Evolutionary conservation across 306 rosid genomes (phyloP).

Genomic region (Alnus rubra): DNA sequence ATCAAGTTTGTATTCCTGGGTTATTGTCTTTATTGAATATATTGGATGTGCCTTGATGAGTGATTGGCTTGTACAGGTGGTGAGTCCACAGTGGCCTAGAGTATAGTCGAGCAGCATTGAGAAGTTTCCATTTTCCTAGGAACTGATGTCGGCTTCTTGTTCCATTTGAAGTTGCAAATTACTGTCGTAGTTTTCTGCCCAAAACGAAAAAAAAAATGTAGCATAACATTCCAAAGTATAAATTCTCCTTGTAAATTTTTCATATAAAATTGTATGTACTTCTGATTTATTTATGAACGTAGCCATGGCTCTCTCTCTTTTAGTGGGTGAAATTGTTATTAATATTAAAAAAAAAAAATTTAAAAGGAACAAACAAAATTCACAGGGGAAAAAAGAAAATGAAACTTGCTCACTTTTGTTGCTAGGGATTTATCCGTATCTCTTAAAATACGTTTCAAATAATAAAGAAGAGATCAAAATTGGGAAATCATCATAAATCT

Average conservation of each 20-base stretch:
- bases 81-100: slow-evolving; percentile 95
- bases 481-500: slow-evolving; percentile 40
- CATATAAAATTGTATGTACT: not conserved
- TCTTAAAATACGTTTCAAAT: not conserved
- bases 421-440: not conserved
- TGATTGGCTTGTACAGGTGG: slow-evolving; percentile 61
- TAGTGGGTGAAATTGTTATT: not conserved
- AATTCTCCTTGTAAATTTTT: not conserved
- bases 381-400: not conserved
- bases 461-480: slow-evolving; percentile 41
- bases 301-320: not conserved
- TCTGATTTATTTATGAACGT: not conserved
- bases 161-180: not conserved
- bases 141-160: not conserved
- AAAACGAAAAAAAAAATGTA: not conserved
- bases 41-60: not conserved
- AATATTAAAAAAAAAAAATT: not conserved
- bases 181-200: no score
- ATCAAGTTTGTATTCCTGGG: not conserved
- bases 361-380: not conserved
- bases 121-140: not conserved
- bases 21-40: not conserved
- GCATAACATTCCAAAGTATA: not conserved
- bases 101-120: slow-evolving; percentile 37
- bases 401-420: not conserved